Base-by-base conservation (phyloP, 1,284 basidiomycete species). In the Erythrobasidium hasegawianum region DNA sequence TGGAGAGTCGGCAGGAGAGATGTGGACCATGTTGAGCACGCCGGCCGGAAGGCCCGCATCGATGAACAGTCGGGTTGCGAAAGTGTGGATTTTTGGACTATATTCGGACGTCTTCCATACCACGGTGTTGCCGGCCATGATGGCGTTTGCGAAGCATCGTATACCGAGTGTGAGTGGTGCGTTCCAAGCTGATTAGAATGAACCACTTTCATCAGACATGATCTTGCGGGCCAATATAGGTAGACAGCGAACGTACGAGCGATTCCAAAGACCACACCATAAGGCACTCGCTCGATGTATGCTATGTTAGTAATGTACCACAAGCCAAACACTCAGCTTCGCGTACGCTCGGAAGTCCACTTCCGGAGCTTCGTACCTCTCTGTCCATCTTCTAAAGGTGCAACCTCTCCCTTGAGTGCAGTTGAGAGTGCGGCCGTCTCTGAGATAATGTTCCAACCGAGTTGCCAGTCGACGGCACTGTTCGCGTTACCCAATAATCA, bases 11-110 rank as follows among this genome's bases (percentile, higher is more conserved):
- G 82, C 75, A 10, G 79, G 77, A 0, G 82, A 81, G 68, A 83
- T 82, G 20, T 84, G 81, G 3, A 87, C 72, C 56, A 83, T 81
- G 69, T 85, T 85, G 18, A 87, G 71, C 1, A 85, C 85, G 3
- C 85, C 85, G 7, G 78, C 75, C 1, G 86, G 85, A 1, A 87
- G 74, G 1, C 86, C 85, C 1, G 85, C 85, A 69, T 82, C 74
- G 39, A 38, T 81, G 60, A 78, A 68, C 24, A 75, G 40, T 61
- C 76, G 72, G 0, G 75, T 75, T 1, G 77, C 65, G 18, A 69
- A 64, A 22, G 73, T 69, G 50, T 76, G 75, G 3, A 73, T 73
- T 2, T 72, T 69, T 3, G 75, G 75, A 13, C 71, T 70, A 64
- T 74, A 74, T 64, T 78, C 77, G 22, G 71, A 73, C 4, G 76